Base-by-base conservation (phyloP, 208 protist species). In the Crithidia acanthocephali region DNA sequence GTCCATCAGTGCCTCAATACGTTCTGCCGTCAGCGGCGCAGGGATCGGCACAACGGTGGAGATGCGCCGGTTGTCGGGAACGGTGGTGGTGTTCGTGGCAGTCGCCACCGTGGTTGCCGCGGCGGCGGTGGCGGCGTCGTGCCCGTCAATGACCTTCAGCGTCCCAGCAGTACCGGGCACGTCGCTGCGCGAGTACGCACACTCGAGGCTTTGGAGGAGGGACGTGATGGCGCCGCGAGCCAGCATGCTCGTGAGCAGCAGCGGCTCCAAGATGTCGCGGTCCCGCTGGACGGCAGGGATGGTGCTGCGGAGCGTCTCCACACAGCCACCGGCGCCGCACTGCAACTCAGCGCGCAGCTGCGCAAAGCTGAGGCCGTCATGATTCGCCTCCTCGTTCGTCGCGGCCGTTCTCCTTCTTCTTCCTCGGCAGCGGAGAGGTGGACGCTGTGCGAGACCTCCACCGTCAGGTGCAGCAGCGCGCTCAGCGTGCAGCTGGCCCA, bases 181-280 rank as follows among this genome's bases (percentile, higher is more conserved):
- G 18, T 56, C 60, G 10, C 23, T 52, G 7, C 25, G 53, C 9
- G 30, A 25, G 42, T 50, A 62, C 11, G 51, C 18, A 23, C 37
- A 62, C 18, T 68, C 64, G 9, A 67, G 52, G 10, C 52, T 45
- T 16, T 48, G 47, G 59, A 78, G 60, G 13, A 78, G 65, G 20
- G 72, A 40, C 18, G n/a, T 55, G 58, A 57, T 72, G 20, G 72
- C 37, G 22, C 66, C 50, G 15, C 65, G 64, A 6, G 65, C 72
- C 15, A 78, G 65, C 72, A 78, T 78, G 23, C 50, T 68, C 7
- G 72, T 78, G n/a, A 78, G 27, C 20, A 78, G 72, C 30, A 78
- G 47, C 23, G 72, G 72, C 42, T 78, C 72, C 18, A 78, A n/a
- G 25, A 48, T 40, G 7, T 72, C 65, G n/a, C 63, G 65, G 44